A percentile compares a stretch with the other conserved stretches of the same genome.
Conservation (phyloP, 805 yeast genomes). For the Pichia californica region DNA sequence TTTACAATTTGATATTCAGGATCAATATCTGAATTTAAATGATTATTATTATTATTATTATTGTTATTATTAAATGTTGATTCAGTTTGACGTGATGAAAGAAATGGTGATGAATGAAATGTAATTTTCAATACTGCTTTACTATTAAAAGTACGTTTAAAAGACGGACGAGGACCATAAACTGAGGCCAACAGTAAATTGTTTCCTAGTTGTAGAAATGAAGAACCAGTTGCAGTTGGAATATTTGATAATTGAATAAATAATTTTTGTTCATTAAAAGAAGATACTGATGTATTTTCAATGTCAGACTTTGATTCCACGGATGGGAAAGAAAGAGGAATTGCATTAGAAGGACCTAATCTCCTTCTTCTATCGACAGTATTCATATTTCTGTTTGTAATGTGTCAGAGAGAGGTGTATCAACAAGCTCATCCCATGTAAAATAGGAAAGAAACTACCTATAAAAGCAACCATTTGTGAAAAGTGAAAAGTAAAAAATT, state of each 20-base stretch:
- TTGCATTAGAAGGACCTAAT: slow-evolving; percentile 72
- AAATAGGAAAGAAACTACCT: no score
- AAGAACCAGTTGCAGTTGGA: slow-evolving; percentile 65
- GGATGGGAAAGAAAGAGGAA: slow-evolving; percentile 37
- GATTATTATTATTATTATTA: slow-evolving; percentile 9
- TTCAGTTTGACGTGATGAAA: neutral
- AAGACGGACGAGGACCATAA: slow-evolving; percentile 81
- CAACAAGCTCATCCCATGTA: no score
- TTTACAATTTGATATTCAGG: slow-evolving; percentile 26
- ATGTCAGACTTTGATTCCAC: slow-evolving; percentile 6
- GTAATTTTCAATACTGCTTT: slow-evolving; percentile 24
- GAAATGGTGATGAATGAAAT: slow-evolving; percentile 12
- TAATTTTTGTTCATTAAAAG: slow-evolving; percentile 22
- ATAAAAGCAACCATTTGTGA: no score
- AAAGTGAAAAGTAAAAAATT: no score
- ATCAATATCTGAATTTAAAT: slow-evolving; percentile 28
- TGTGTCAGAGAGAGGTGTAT: no score
- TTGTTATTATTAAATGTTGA: no score
- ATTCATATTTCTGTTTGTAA: no score
- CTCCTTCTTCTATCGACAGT: slow-evolving; percentile 73
- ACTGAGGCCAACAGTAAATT: slow-evolving; percentile 62
- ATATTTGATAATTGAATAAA: slow-evolving; percentile 55
- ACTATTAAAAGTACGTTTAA: slow-evolving; percentile 27
- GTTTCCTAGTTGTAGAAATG: slow-evolving; percentile 64
- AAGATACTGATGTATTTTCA: neutral